phyloP scores from a whole-genome alignment of 2,329 filamentous ascomycete genomes.

The Cytospora piceae region DNA sequence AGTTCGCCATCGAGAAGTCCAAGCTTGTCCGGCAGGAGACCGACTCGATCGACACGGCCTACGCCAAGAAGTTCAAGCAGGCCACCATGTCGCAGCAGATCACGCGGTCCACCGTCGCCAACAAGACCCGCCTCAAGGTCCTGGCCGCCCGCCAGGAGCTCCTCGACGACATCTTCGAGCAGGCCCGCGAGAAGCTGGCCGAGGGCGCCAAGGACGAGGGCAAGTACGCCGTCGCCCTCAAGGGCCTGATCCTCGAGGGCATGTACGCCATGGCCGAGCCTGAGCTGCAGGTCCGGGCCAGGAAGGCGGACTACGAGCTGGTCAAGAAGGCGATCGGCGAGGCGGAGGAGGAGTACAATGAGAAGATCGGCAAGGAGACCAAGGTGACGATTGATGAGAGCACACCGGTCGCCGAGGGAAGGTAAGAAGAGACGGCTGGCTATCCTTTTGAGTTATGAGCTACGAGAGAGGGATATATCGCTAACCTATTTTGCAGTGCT shows the following conservation, averaged over 20 bases:
- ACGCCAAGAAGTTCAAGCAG: constrained; percentile 99
- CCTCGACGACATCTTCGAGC: constrained; percentile 86
- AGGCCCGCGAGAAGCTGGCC: constrained; percentile 72
- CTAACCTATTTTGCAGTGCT: constrained; percentile 57
- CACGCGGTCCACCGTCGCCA: constrained; percentile 91
- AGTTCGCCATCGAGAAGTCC: constrained; percentile 98
- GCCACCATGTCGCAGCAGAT: constrained; percentile 99
- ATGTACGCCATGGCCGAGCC: constrained; percentile 85
- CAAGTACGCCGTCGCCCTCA: constrained; percentile 77
- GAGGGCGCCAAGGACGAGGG: constrained; percentile 66
- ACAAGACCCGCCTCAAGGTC: constrained; percentile 91
- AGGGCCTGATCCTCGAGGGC: constrained; percentile 84
- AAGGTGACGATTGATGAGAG: constrained; percentile 75
- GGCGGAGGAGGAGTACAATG: constrained; percentile 83
- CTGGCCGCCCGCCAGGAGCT: constrained; percentile 87
- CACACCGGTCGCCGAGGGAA: constrained; percentile 77
- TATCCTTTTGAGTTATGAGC: background rate
- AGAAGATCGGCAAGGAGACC: constrained; percentile 71
- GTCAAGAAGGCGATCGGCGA: constrained; percentile 78
- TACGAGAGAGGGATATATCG: background rate
- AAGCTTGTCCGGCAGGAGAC: constrained; percentile 97
- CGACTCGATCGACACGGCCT: constrained; percentile 84
- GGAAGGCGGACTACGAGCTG: constrained; percentile 77
- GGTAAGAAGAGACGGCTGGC: constrained; percentile 59
- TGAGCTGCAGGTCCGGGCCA: constrained; percentile 72